Conservation (phyloP, 805 yeast genomes). For the Starmerella floricola region DNA sequence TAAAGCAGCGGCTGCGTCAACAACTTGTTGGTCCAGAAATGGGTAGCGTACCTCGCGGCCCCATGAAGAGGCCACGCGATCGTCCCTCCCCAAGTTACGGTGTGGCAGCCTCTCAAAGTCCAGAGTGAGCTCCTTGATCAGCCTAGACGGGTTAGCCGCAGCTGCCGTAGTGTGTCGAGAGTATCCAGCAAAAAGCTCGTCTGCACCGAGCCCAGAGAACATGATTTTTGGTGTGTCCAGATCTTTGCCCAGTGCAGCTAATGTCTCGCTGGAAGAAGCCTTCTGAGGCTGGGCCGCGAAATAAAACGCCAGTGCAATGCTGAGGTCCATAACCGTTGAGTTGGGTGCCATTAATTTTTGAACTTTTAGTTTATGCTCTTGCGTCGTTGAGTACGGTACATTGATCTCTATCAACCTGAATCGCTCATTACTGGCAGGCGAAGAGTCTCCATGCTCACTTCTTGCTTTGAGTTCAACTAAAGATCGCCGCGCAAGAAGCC, state of each 20-base stretch:
- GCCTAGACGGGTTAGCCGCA: slow-evolving; percentile 31
- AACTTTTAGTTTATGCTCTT: slow-evolving; percentile 40
- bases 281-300: slow-evolving; percentile 55
- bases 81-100: slow-evolving; percentile 83
- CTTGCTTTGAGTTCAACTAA: slow-evolving; percentile 37
- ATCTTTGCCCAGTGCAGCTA: too few species aligned
- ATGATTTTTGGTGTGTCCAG: slow-evolving; percentile 60
- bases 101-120: slow-evolving; percentile 67
- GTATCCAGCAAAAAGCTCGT: slow-evolving; percentile 92
- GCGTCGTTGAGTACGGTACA: slow-evolving; percentile 58
- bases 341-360: slow-evolving; percentile 65
- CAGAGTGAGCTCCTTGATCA: slow-evolving; percentile 47
- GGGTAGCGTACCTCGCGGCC: slow-evolving; percentile 89
- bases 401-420: slow-evolving; percentile 53
- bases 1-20: slow-evolving; percentile 30
- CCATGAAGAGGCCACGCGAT: slow-evolving; percentile 72
- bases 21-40: slow-evolving; percentile 53
- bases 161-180: slow-evolving; percentile 51
- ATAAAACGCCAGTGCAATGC: slow-evolving; percentile 89
- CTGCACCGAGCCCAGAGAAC: slow-evolving; percentile 92
- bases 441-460: too few species aligned
- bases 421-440: slow-evolving; percentile 29
- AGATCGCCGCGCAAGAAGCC: slow-evolving; percentile 58
- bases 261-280: neutral
- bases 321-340: slow-evolving; percentile 85